These are phyloP conservation scores for Vigna reflexopilosa DNA, from an alignment of 306 rosid genomes.

Conservation along the genomic window DNA sequence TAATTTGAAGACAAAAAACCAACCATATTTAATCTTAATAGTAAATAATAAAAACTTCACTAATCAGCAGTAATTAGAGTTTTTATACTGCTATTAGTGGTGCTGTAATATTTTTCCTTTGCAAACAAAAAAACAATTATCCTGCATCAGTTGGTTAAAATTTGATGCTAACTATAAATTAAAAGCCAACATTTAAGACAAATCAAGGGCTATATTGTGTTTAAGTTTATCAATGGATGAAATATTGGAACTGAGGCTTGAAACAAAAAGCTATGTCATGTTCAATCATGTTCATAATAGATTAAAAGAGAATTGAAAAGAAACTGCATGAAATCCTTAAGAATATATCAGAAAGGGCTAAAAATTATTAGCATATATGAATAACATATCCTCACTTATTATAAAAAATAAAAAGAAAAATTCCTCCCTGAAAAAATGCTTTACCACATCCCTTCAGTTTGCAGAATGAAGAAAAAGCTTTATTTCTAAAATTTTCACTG, in stretches of 20 bases:
- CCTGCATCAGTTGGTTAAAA: not conserved
- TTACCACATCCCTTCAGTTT: constrained; percentile 22
- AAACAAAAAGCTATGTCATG: not conserved
- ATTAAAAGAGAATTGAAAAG: constrained; percentile 19
- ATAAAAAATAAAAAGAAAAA: not conserved
- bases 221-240: not conserved
- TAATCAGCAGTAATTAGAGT: no score
- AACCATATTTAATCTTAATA: no score
- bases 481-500: constrained; percentile 50
- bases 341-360: not conserved
- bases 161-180: not conserved
- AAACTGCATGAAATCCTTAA: constrained; percentile 30
- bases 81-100: not conserved
- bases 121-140: not conserved
- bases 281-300: not conserved
- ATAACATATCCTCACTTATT: constrained; percentile 16
- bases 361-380: constrained; percentile 13
- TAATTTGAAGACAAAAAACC: no score
- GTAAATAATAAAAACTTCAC: no score
- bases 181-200: not conserved
- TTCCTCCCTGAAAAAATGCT: not conserved
- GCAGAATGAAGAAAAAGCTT: constrained; percentile 42
- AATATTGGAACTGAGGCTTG: constrained; percentile 17
- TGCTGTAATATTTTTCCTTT: not conserved
- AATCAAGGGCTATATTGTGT: not conserved